Base-by-base conservation (phyloP, 2,329 filamentous ascomycete species). In the Aspergillus sergii region DNA sequence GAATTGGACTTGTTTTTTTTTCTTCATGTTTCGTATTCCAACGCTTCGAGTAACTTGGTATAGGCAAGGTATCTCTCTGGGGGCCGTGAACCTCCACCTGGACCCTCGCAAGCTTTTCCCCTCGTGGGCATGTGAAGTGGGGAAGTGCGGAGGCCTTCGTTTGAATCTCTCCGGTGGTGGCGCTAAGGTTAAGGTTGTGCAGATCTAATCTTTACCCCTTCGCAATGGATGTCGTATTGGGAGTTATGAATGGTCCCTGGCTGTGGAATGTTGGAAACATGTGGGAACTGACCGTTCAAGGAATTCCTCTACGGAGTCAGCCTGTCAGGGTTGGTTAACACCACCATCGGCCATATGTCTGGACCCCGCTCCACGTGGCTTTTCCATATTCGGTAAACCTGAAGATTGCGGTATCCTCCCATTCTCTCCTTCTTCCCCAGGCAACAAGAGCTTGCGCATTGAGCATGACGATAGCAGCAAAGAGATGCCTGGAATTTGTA, bases 81-180 rank as follows among this genome's bases (percentile, higher is more conserved):
- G 34, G 34, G 34, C 34, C 14, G 14, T 36, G 34, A 36, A 16
- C 34, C 34, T 36, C 34, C 34, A 36, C 34, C 14, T 36, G 34
- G 34, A 36, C 34, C 14, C 51, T 54, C 51, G 30, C 51, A 54
- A 54, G 51, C 30, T 23, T 54, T 36, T 21, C 51, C 46, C 26
- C 16, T 28, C 23, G 8, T 5, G 26, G 46, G 6, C 51, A 54
- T 11, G 51, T 54, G 58, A 54, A 53, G 57, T 59, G 61, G 59
- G 43, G 59, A 41, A 50, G 34, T 41, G 28, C 63, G 63, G 63
- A 63, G 36, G 54, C 32, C 60, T 36, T 63, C 26, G 60, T 19
- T 41, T 41, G 39, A 41, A 41, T 41, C 39, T n/a, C 16, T 19
- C 16, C 39, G 39, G 19, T 8, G 39, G 19, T 19, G 16, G 19